Percentiles rank a stretch among this genome's conserved stretches.
phyloP scores from a whole-genome alignment of 495 filamentous ascomycete species.

The Lasiosphaeriaceae sp. region DNA sequence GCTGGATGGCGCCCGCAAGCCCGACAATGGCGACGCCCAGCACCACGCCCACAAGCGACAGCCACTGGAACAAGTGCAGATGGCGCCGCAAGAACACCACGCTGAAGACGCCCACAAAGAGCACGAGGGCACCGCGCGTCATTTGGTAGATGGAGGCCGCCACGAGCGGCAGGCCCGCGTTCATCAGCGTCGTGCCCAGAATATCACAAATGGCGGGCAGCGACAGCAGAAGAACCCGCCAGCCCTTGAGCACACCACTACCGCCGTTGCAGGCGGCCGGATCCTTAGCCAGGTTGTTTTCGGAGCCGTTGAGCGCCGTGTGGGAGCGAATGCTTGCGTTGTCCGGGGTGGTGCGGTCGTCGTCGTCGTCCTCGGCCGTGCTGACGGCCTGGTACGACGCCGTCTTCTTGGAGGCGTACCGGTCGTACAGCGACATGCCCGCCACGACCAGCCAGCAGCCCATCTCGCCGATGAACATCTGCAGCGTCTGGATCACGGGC shows the following conservation, averaged over 20 bases:
- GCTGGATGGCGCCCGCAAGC: slow-evolving; percentile 76
- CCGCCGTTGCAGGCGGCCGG: slow-evolving; percentile 3
- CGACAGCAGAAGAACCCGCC: slow-evolving; percentile 70
- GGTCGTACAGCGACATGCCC: slow-evolving; percentile 57
- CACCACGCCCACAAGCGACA: slow-evolving; percentile 80
- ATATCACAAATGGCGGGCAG: slow-evolving; percentile 93
- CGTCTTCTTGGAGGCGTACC: slow-evolving; percentile 42
- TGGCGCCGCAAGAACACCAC: slow-evolving; percentile 80
- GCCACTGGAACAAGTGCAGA: slow-evolving; percentile 82
- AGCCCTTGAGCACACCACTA: slow-evolving; percentile 59
- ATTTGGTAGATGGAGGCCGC: slow-evolving; percentile 97
- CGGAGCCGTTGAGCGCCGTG: slow-evolving; percentile 46
- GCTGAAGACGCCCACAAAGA: slow-evolving; percentile 94
- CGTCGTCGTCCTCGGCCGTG: slow-evolving; percentile 29
- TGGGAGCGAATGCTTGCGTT: slow-evolving; percentile 43
- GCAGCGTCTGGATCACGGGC: slow-evolving; percentile 89
- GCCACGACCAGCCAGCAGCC: slow-evolving; percentile 87
- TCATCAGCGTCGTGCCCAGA: slow-evolving; percentile 92
- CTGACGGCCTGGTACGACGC: slow-evolving; percentile 65
- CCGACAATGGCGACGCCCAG: slow-evolving; percentile 86
- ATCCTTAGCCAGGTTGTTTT: no score
- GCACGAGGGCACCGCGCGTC: slow-evolving; percentile 88
- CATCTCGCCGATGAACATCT: slow-evolving; percentile 93
- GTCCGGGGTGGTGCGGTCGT: slow-evolving; percentile 26
- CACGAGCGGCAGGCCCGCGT: slow-evolving; percentile 88